Percentiles rank a stretch among this genome's conserved stretches.
phyloP scores from a whole-genome alignment of 1,284 basidiomycete species.

The Neotropicomus parvogracilis region DNA sequence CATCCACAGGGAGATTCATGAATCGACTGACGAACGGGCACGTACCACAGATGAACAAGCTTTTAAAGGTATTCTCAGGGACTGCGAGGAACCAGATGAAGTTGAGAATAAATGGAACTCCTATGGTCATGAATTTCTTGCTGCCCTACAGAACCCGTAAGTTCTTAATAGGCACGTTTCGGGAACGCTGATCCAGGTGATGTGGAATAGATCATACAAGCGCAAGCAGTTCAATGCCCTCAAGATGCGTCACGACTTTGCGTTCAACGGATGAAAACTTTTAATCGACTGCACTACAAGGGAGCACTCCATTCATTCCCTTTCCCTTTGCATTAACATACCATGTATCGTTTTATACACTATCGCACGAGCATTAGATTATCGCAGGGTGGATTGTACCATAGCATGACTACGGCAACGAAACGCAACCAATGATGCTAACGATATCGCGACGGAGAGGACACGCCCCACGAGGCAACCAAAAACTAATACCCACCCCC shows the following conservation, averaged over 20 bases:
- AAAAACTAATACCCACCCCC: constrained; percentile 45
- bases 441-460: neutral
- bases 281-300: neutral
- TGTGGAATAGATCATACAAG: neutral
- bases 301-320: neutral
- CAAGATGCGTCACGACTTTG: constrained; percentile 22
- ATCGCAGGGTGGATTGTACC: constrained; percentile 11
- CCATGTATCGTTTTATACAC: constrained; percentile 7
- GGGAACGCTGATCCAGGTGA: constrained; percentile 1
- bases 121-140: constrained; percentile 23
- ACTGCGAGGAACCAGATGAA: constrained; percentile 18
- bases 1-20: neutral
- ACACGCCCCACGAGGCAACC: neutral
- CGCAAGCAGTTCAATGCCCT: constrained; percentile 17
- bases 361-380: neutral
- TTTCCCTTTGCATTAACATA: constrained; percentile 10
- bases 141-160: constrained; percentile 22
- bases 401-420: constrained; percentile 6
- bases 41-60: constrained; percentile 11
- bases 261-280: constrained; percentile 19
- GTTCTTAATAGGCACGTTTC: constrained; percentile 5
- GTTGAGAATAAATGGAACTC: constrained; percentile 22
- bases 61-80: constrained; percentile 17
- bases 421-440: neutral
- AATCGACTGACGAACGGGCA: constrained; percentile 6